These are phyloP conservation scores for Parascedosporium putredinis DNA, from an alignment of 2,329 filamentous ascomycete species.

Conservation along the genomic window DNA sequence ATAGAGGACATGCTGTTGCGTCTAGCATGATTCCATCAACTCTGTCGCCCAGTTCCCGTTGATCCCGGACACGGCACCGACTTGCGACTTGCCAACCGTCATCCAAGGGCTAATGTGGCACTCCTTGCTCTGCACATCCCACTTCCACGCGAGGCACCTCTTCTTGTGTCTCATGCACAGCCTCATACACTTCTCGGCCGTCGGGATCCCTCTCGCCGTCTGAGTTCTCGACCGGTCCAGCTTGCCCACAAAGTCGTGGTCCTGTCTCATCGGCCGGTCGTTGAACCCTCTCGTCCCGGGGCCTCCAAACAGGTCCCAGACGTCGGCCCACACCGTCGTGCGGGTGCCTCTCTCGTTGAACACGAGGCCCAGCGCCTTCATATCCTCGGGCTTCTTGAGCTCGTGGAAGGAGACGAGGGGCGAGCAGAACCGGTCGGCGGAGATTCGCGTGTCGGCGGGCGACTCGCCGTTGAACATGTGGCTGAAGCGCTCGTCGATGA, in stretches of 20 bases:
- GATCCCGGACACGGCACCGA: slow-evolving; percentile 27
- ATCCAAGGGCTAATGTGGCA: slow-evolving; percentile 41
- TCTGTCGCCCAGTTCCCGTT: slow-evolving; percentile 17
- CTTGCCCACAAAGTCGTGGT: slow-evolving; percentile 39
- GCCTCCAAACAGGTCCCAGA: slow-evolving; percentile 38
- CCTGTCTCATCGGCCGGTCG: slow-evolving; percentile 23
- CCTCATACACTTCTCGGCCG: slow-evolving; percentile 30
- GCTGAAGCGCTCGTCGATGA: slow-evolving; percentile 43
- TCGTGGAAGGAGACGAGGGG: slow-evolving; percentile 46
- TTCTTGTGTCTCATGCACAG: slow-evolving; percentile 28
- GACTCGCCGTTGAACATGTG: slow-evolving; percentile 46
- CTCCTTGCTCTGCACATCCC: slow-evolving; percentile 25
- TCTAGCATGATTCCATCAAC: slow-evolving; percentile 12
- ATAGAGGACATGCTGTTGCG: background rate
- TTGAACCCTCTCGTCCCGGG: slow-evolving; percentile 18
- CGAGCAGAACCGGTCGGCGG: slow-evolving; percentile 38
- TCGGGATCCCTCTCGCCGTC: slow-evolving; percentile 24
- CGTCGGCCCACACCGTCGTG: slow-evolving; percentile 38
- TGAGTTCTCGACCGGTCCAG: slow-evolving; percentile 31
- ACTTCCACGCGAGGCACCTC: slow-evolving; percentile 42
- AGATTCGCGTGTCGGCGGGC: slow-evolving; percentile 37
- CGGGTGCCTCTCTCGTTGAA: slow-evolving; percentile 24
- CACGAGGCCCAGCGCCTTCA: slow-evolving; percentile 31
- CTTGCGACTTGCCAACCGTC: slow-evolving; percentile 28
- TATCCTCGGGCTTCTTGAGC: slow-evolving; percentile 31